Percentiles rank a stretch among this genome's conserved stretches.
phyloP scores from a whole-genome alignment of 2,329 filamentous ascomycete species.

The Fragosphaeria purpurea region DNA sequence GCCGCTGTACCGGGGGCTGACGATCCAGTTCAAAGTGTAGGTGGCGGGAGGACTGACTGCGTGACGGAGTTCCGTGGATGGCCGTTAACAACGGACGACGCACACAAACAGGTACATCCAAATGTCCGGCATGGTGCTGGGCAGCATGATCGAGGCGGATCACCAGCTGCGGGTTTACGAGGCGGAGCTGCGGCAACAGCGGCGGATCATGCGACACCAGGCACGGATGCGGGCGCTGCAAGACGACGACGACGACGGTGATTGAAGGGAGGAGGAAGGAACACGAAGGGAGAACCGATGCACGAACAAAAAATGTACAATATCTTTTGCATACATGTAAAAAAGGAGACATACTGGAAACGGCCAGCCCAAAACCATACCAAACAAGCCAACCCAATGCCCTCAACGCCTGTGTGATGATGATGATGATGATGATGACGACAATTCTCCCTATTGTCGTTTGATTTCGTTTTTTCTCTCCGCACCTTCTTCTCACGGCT shows the following conservation, averaged over 20 bases:
- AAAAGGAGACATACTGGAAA: too few relatives aligned
- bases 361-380: too few relatives aligned
- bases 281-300: too few relatives aligned
- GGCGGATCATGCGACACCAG: constrained; percentile 52
- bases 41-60: constrained; percentile 17
- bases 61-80: too few relatives aligned
- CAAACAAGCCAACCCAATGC: too few relatives aligned
- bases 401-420: too few relatives aligned
- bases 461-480: too few relatives aligned
- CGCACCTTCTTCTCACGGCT: background rate
- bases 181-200: constrained; percentile 52
- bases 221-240: constrained; percentile 25
- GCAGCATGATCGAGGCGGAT: constrained; percentile 68
- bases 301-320: too few relatives aligned
- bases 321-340: too few relatives aligned
- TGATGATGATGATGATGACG: too few relatives aligned
- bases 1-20: constrained; percentile 62
- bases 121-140: constrained; percentile 78
- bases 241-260: constrained; percentile 10
- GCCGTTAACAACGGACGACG: too few relatives aligned
- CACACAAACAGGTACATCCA: constrained; percentile 55
- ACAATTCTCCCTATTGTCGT: too few relatives aligned
- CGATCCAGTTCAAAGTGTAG: constrained; percentile 69
- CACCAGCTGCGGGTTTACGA: constrained; percentile 57
- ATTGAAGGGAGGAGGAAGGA: background rate